Conservation (phyloP, 1,284 basidiomycete genomes). For the Athelia psychrophila region DNA sequence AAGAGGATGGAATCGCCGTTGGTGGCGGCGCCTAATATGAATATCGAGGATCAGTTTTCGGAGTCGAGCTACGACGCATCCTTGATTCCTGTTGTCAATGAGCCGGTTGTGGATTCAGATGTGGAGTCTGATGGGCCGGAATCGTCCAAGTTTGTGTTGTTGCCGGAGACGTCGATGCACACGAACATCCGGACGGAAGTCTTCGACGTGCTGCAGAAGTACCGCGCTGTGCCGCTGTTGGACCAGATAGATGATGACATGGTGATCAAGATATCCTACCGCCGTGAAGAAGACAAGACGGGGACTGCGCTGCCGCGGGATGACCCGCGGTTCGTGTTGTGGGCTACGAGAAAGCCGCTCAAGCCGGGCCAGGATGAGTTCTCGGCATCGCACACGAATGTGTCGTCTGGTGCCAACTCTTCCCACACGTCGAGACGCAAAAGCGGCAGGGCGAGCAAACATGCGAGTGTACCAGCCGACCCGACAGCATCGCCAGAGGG, state of each 20-base stretch:
- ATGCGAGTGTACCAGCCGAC: conserved; percentile 14
- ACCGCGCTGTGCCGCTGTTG: conserved; percentile 66
- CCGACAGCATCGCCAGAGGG: conserved; percentile 25
- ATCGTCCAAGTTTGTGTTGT: conserved; percentile 24
- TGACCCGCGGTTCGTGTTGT: conserved; percentile 86
- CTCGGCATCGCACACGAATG: conserved; percentile 45
- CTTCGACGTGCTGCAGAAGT: conserved; percentile 81
- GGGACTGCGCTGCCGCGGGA: conserved; percentile 64
- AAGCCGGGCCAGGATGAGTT: conserved; percentile 40
- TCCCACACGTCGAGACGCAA: conserved; percentile 33
- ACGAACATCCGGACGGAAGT: conserved; percentile 70
- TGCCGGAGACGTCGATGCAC: conserved; percentile 46
- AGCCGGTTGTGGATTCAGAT: background rate
- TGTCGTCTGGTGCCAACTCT: conserved; percentile 35
- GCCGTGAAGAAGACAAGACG: conserved; percentile 43
- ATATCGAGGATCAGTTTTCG: background rate
- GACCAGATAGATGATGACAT: conserved; percentile 51
- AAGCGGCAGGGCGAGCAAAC: conserved; percentile 17
- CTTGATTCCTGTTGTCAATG: background rate
- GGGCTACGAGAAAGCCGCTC: conserved; percentile 64
- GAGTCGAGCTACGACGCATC: background rate
- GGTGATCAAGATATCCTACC: conserved; percentile 63
- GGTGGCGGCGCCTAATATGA: conserved; percentile 1
- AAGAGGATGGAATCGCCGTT: conserved; percentile 10
- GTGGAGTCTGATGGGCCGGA: conserved; percentile 19